Conservation (phyloP, 129 eudicot species). For the Lactuca saligna region DNA sequence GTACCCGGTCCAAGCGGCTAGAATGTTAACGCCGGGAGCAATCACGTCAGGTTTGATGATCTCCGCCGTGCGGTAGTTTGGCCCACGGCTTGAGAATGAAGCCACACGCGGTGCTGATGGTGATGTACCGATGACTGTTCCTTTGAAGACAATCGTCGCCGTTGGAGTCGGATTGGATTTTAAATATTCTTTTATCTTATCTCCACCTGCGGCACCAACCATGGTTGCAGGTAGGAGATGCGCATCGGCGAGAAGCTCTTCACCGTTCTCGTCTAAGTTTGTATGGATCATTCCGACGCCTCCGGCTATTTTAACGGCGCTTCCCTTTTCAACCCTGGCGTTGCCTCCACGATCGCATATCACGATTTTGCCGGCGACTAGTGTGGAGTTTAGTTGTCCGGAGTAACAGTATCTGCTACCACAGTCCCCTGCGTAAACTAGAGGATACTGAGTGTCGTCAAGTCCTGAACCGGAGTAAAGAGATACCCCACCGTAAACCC, state of each 20-base stretch:
- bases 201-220: conserved; percentile 72
- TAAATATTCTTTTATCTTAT: conserved; percentile 51
- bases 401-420: conserved; percentile 68
- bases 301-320: conserved; percentile 81
- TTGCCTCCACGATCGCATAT: conserved; percentile 94
- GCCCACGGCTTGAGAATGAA: conserved; percentile 95
- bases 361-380: conserved; percentile 79
- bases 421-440: conserved; percentile 59
- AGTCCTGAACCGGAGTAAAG: conserved; percentile 71
- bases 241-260: conserved; percentile 87
- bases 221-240: conserved; percentile 83
- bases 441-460: conserved; percentile 44
- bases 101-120: conserved; percentile 86
- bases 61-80: conserved; percentile 75
- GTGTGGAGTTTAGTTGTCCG: conserved; percentile 51
- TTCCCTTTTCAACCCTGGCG: conserved; percentile 89
- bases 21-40: conserved; percentile 87
- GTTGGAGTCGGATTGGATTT: conserved; percentile 61
- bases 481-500: conserved; percentile 67
- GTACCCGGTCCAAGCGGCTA: conserved; percentile 92
- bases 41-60: conserved; percentile 92
- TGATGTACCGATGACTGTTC: conserved; percentile 64
- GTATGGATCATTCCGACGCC: conserved; percentile 87
- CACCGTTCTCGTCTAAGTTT: conserved; percentile 75
- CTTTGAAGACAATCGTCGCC: conserved; percentile 64